phyloP scores from a whole-genome alignment of 2,329 filamentous ascomycete genomes.

The Pseudogymnoascus sp. region DNA sequence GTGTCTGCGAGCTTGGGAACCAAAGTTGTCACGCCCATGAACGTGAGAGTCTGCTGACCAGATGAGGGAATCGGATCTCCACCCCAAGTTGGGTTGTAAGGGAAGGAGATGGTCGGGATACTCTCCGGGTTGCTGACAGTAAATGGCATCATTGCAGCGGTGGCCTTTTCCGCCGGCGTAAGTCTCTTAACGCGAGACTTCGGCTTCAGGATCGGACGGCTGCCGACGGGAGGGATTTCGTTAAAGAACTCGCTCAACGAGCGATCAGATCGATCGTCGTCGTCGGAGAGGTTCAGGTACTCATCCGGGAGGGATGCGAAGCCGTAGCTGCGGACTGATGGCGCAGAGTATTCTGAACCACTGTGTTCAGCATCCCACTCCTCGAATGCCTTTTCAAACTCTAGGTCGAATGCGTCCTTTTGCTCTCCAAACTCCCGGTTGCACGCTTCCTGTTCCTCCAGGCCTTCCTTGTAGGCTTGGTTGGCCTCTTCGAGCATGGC shows the following conservation, averaged over 20 bases:
- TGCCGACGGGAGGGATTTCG: conserved; percentile 1
- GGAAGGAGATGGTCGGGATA: not conserved
- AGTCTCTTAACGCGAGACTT: not conserved
- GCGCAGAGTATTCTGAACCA: not conserved
- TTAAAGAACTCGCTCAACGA: not conserved
- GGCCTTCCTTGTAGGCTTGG: not conserved
- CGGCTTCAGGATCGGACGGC: not conserved
- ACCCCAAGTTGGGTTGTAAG: not conserved
- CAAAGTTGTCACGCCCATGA: not conserved
- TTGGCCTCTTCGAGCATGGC: conserved; percentile 1
- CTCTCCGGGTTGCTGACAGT: not conserved
- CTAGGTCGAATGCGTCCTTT: not conserved
- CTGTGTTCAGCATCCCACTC: not conserved
- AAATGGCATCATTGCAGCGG: conserved; percentile 4
- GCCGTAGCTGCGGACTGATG: not conserved
- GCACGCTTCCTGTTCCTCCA: not conserved
- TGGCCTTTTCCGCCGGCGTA: not conserved
- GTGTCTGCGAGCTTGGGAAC: not conserved
- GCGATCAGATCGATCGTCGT: not conserved
- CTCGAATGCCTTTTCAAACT: not conserved
- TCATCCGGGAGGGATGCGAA: not conserved
- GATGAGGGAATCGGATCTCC: not conserved
- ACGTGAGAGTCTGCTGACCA: not conserved
- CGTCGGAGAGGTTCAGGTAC: not conserved
- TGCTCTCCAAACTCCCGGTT: not conserved